phyloP scores from a whole-genome alignment of 139 green algal genomes.

The Tetratostichococcus sp. region DNA sequence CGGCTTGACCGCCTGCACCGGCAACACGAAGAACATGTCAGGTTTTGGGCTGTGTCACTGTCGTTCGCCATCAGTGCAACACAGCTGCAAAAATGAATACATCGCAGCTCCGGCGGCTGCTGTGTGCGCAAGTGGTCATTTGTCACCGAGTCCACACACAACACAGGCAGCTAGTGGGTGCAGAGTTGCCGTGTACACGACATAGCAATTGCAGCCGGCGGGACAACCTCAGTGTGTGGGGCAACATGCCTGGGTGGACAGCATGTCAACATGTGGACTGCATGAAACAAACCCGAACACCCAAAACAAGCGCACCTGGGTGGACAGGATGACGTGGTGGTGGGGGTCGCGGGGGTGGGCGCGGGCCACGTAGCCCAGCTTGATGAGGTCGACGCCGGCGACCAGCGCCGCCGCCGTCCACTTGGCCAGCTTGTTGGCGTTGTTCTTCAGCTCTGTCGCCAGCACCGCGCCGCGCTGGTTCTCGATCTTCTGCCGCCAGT shows the following conservation, averaged over 20 bases:
- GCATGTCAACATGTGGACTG: too few species aligned
- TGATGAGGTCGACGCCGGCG: slow-evolving; percentile 86
- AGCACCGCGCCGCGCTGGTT: slow-evolving; percentile 93
- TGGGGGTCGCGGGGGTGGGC: slow-evolving; percentile 59
- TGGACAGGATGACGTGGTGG: slow-evolving; percentile 89
- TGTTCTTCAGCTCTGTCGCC: slow-evolving; percentile 98
- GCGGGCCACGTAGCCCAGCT: slow-evolving; percentile 82
- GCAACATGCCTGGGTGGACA: too few species aligned
- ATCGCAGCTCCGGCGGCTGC: too few species aligned
- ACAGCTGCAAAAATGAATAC: too few species aligned
- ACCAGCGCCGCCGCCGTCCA: slow-evolving; percentile 93
- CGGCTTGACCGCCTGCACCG: slow-evolving; percentile 72
- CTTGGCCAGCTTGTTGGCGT: slow-evolving; percentile 95
- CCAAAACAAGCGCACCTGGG: slow-evolving; percentile 53
- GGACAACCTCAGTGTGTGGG: too few species aligned
- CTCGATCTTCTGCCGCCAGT: slow-evolving; percentile 96
- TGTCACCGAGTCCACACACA: too few species aligned
- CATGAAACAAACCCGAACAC: too few species aligned
- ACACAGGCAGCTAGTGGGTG: too few species aligned
- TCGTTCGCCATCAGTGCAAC: too few species aligned
- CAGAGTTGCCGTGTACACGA: too few species aligned
- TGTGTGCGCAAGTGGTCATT: too few species aligned
- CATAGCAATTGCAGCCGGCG: too few species aligned
- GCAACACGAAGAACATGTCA: not conserved
- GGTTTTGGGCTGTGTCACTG: not conserved